Conservation (phyloP, 805 yeast species). For the Lipomyces yamanashiensis region DNA sequence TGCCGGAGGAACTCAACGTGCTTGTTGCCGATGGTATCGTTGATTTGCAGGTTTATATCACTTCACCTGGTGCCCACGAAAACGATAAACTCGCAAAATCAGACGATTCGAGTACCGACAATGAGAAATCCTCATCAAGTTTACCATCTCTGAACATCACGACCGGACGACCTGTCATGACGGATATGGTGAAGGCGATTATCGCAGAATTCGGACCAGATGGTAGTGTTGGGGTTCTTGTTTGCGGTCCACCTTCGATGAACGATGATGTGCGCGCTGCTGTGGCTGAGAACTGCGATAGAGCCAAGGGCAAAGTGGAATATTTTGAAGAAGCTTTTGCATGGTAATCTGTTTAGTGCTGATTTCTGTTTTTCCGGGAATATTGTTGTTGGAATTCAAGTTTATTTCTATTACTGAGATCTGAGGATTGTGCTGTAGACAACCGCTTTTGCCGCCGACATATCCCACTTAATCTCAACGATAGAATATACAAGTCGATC, state of each 20-base stretch:
- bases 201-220: neutral
- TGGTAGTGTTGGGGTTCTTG: constrained; percentile 56
- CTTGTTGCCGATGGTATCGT: neutral
- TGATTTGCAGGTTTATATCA: constrained; percentile 10
- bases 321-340: constrained; percentile 78
- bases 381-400: no score
- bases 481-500: no score
- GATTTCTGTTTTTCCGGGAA: neutral
- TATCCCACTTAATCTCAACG: no score
- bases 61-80: neutral
- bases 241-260: constrained; percentile 67
- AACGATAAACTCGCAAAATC: constrained; percentile 16
- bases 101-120: neutral
- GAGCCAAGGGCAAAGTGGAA: constrained; percentile 56
- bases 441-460: no score
- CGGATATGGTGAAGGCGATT: constrained; percentile 44
- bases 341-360: constrained; percentile 47
- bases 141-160: neutral
- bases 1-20: neutral
- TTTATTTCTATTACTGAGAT: no score
- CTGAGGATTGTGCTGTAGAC: no score
- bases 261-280: constrained; percentile 60
- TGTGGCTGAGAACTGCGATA: constrained; percentile 51
- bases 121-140: neutral
- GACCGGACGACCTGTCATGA: constrained; percentile 53